Conservation (phyloP, 495 filamentous ascomycete species). For the Tuber borchii region DNA sequence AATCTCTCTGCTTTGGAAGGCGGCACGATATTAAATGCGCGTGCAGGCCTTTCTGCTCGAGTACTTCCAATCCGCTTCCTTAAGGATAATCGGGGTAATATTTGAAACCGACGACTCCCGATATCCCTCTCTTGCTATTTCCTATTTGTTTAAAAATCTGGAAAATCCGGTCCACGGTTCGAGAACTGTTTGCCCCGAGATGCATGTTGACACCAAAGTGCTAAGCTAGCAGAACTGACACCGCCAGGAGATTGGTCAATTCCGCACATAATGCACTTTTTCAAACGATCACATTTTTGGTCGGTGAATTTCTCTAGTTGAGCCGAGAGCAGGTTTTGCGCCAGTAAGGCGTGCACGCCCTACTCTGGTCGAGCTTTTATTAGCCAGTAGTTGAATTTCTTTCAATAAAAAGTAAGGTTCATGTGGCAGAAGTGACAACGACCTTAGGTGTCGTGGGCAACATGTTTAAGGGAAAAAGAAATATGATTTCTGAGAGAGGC, state of each 20-base stretch:
- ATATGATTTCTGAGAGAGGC: background rate
- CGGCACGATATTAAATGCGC: conserved; percentile 5
- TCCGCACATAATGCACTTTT: background rate
- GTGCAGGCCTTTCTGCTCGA: background rate
- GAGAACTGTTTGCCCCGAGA: background rate
- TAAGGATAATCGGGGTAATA: conserved; percentile 2
- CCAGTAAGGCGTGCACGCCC: conserved; percentile 1
- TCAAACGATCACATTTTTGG: background rate
- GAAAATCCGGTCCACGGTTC: background rate
- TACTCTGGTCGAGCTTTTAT: background rate
- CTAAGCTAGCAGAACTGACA: background rate
- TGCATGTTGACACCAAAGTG: background rate
- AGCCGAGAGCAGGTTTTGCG: background rate
- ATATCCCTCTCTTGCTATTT: background rate
- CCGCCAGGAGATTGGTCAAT: background rate
- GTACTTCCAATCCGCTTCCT: background rate
- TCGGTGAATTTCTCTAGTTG: conserved; percentile 1
- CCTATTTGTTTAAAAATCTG: background rate
- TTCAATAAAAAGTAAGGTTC: background rate
- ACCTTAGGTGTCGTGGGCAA: background rate
- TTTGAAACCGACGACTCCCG: background rate
- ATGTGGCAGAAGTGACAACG: background rate
- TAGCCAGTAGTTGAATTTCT: background rate
- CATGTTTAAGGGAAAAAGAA: background rate
- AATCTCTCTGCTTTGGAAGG: background rate